phyloP scores from a whole-genome alignment of 495 filamentous ascomycete species.

The Xylaria grammica region DNA sequence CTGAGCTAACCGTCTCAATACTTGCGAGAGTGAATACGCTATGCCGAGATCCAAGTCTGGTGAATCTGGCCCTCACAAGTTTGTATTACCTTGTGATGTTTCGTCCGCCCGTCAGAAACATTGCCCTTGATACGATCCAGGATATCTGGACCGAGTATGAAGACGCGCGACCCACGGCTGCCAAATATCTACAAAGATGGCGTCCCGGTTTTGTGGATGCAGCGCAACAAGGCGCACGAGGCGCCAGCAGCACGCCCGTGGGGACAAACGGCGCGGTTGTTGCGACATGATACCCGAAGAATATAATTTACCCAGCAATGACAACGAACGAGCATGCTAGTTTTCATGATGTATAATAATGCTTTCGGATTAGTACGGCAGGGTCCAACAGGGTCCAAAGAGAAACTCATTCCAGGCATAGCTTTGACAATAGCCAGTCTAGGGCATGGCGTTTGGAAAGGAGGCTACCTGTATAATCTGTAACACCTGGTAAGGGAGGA shows the following conservation, averaged over 20 bases:
- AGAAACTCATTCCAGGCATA: not conserved
- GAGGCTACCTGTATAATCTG: not conserved
- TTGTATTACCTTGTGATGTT: conserved; percentile 80
- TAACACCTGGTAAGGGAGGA: not conserved
- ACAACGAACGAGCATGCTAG: not conserved
- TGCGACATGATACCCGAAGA: conserved; percentile 17
- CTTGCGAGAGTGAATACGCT: conserved; percentile 77
- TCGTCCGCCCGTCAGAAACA: conserved; percentile 79
- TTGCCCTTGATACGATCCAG: conserved; percentile 80
- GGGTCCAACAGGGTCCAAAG: not conserved
- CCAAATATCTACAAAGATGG: conserved; percentile 60
- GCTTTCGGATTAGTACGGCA: not conserved
- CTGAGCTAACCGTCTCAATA: conserved; percentile 71
- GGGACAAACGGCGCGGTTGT: conserved; percentile 18
- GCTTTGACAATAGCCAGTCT: not conserved
- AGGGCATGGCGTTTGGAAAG: conserved; percentile 21
- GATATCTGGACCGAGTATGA: conserved; percentile 83
- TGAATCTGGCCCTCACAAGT: conserved; percentile 54
- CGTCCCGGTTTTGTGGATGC: conserved; percentile 56
- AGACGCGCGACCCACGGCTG: conserved; percentile 58
- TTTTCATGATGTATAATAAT: conserved; percentile 22
- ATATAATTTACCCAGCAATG: conserved; percentile 5
- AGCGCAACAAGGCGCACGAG: conserved; percentile 28
- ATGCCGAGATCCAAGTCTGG: conserved; percentile 82
- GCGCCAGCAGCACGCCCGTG: conserved; percentile 12